A percentile compares a stretch with the other conserved stretches of the same genome.
Conservation (phyloP, 306 rosid genomes). For the Quercus wislizeni region DNA sequence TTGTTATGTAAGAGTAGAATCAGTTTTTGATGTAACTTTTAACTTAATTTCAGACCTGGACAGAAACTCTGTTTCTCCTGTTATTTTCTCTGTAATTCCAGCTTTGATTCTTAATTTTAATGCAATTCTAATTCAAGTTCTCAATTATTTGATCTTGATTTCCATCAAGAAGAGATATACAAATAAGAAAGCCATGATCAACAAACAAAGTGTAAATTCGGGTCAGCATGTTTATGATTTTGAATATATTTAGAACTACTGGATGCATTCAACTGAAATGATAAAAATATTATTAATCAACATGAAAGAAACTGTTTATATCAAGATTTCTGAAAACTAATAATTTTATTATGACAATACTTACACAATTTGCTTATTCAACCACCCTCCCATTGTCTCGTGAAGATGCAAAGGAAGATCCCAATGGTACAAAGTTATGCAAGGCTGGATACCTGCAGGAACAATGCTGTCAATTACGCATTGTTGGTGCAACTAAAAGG, state of each 20-base stretch:
- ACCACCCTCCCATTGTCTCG: conserved; percentile 85
- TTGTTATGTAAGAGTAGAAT: too few relatives aligned
- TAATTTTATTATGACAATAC: conserved; percentile 15
- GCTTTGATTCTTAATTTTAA: too few relatives aligned
- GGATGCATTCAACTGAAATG: background rate
- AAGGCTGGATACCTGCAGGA: conserved; percentile 79
- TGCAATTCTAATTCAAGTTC: too few relatives aligned
- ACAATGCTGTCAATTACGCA: conserved; percentile 24
- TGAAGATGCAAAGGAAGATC: conserved; percentile 95
- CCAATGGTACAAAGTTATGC: conserved; percentile 87
- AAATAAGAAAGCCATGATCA: background rate
- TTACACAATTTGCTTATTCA: conserved; percentile 72
- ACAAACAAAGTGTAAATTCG: background rate
- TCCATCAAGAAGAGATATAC: background rate
- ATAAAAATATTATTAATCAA: background rate
- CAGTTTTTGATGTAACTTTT: too few relatives aligned
- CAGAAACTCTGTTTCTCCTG: too few relatives aligned
- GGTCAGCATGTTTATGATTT: background rate
- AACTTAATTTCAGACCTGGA: too few relatives aligned
- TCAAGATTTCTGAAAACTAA: background rate
- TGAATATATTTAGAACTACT: background rate
- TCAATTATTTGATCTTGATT: too few relatives aligned
- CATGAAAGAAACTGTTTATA: background rate
- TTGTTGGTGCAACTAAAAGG: conserved; percentile 7
- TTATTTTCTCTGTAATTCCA: too few relatives aligned